phyloP scores from a whole-genome alignment of 768 basidiomycete genomes.

The Chiua virens region DNA sequence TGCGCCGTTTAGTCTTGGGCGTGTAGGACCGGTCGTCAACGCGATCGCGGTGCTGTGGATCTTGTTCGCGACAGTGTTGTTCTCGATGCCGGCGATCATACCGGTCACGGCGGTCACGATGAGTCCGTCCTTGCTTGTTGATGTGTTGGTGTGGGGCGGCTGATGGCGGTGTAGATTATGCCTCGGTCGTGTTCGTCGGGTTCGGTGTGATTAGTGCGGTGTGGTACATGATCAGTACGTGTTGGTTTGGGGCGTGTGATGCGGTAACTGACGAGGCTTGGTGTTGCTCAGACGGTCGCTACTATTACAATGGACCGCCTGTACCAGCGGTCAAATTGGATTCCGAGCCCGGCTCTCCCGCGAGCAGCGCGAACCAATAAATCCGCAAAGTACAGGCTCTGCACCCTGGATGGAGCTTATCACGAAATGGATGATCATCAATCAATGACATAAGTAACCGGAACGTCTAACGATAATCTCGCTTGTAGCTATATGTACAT shows the following conservation, averaged over 20 bases:
- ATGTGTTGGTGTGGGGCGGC: background rate
- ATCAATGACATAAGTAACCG: too few species aligned
- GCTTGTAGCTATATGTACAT: too few species aligned
- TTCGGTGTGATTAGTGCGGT: slow-evolving; percentile 56
- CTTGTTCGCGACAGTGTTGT: slow-evolving; percentile 59
- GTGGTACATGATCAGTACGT: slow-evolving; percentile 62
- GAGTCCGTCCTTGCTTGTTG: slow-evolving; percentile 27
- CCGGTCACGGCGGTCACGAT: slow-evolving; percentile 53
- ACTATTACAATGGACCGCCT: slow-evolving; percentile 46
- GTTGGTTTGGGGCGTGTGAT: background rate
- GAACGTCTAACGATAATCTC: too few species aligned
- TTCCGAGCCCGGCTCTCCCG: background rate
- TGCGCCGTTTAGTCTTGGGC: slow-evolving; percentile 53
- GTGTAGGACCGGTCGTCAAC: slow-evolving; percentile 47
- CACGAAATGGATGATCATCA: too few species aligned
- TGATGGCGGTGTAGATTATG: slow-evolving; percentile 49
- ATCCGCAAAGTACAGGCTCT: too few species aligned
- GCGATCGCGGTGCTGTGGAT: slow-evolving; percentile 57
- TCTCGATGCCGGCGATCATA: slow-evolving; percentile 65
- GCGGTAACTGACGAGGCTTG: background rate
- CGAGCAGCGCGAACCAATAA: background rate
- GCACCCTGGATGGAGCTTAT: background rate
- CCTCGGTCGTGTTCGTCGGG: slow-evolving; percentile 64
- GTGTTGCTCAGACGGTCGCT: slow-evolving; percentile 40
- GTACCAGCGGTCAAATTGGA: slow-evolving; percentile 22